A percentile compares a stretch with the other conserved stretches of the same genome.
phyloP scores from a whole-genome alignment of 176 grass and related monocot genomes.

The Otatea glauca region DNA sequence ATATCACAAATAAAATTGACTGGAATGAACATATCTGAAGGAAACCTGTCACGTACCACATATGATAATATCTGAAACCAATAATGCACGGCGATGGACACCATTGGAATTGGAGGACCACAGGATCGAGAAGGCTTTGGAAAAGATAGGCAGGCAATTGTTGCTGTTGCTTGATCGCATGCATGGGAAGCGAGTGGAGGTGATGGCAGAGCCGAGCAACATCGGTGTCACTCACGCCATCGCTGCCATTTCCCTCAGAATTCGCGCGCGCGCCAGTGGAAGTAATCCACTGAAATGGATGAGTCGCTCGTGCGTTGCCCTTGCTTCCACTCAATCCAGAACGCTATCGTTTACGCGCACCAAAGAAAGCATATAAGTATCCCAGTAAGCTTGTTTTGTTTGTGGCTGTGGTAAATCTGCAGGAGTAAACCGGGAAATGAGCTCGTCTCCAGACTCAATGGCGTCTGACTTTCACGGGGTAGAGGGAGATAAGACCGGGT shows the following conservation, averaged over 20 bases:
- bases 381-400: background rate
- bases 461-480: background rate
- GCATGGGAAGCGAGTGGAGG: slow-evolving; percentile 22
- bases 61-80: background rate
- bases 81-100: slow-evolving; percentile 15
- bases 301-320: background rate
- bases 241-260: background rate
- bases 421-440: background rate
- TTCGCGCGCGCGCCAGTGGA: background rate
- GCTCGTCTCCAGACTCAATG: background rate
- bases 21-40: background rate
- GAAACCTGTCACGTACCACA: background rate
- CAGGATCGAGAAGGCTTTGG: background rate
- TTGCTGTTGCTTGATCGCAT: background rate
- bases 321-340: slow-evolving; percentile 38
- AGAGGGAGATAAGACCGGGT: no score
- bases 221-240: background rate
- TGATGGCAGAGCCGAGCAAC: background rate
- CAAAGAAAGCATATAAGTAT: background rate
- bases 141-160: background rate
- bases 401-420: slow-evolving; percentile 24
- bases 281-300: slow-evolving; percentile 16
- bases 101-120: background rate
- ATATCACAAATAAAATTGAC: no score
- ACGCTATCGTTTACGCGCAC: background rate